These are phyloP conservation scores for Annona squamosa DNA, from an alignment of 164 flowering plant genomes.

Conservation along the genomic window DNA sequence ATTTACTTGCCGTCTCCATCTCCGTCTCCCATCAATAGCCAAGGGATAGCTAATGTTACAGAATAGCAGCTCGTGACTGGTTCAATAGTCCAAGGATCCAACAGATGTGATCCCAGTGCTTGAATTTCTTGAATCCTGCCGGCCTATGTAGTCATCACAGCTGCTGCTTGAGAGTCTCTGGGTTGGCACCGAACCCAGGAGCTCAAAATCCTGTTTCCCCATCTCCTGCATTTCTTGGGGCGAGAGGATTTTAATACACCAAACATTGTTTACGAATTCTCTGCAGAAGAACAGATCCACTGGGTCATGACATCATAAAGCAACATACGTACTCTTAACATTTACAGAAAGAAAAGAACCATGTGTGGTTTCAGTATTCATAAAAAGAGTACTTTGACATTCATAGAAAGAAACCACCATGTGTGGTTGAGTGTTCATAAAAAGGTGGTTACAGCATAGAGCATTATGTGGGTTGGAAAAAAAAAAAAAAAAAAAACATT, in stretches of 20 bases:
- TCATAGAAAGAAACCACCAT: too few species aligned
- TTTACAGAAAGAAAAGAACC: too few species aligned
- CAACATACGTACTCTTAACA: too few species aligned
- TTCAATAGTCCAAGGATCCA: constrained; percentile 58
- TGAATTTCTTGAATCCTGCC: constrained; percentile 49
- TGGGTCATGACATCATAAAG: too few species aligned
- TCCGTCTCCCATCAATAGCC: background rate
- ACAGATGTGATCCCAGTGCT: constrained; percentile 56
- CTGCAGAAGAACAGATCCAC: constrained; percentile 26
- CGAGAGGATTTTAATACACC: constrained; percentile 91
- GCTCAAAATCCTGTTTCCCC: constrained; percentile 74
- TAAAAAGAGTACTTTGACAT: too few species aligned
- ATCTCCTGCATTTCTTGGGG: constrained; percentile 85
- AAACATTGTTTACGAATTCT: constrained; percentile 87
- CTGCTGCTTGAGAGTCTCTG: constrained; percentile 52
- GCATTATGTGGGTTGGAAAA: too few species aligned
- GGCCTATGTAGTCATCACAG: constrained; percentile 50
- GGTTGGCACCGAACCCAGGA: constrained; percentile 48
- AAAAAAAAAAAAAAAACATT: too few species aligned
- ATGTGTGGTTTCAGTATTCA: too few species aligned
- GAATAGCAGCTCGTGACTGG: constrained; percentile 5
- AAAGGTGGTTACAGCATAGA: too few species aligned
- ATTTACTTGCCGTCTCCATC: background rate
- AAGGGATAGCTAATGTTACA: constrained; percentile 23
- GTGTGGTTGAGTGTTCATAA: too few species aligned